Evolutionary conservation across 1,139 yeast genomes (phyloP).

Genomic region (Blastobotrys malaysiensis): DNA sequence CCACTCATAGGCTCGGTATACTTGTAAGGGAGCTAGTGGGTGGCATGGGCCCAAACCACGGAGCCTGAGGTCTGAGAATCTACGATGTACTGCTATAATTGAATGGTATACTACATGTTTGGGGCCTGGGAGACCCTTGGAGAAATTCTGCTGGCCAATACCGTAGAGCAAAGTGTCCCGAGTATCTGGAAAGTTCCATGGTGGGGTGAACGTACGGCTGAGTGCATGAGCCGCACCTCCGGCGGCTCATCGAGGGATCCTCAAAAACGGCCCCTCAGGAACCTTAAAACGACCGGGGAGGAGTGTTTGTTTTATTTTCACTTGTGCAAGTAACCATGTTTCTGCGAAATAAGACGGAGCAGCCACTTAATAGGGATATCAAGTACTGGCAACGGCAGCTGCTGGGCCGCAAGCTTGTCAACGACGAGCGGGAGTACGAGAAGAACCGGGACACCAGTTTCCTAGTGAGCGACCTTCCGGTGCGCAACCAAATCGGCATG

Average conservation of each 20-base stretch:
- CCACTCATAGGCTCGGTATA: too few relatives aligned
- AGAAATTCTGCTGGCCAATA: too few relatives aligned
- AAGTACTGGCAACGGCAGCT: conserved; percentile 93
- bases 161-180: too few relatives aligned
- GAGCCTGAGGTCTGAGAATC: too few relatives aligned
- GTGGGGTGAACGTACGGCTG: too few relatives aligned
- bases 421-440: conserved; percentile 6
- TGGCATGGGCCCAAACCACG: too few relatives aligned
- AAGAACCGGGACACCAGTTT: conserved; percentile 3
- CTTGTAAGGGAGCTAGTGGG: too few relatives aligned
- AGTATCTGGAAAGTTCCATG: too few relatives aligned
- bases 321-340: not conserved
- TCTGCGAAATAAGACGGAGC: conserved; percentile 48
- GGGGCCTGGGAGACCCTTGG: too few relatives aligned
- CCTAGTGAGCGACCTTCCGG: conserved; percentile 5
- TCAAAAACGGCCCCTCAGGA: not conserved
- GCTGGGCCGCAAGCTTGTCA: conserved; percentile 47
- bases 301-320: not conserved
- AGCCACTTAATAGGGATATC: conserved; percentile 75
- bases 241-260: not conserved
- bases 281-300: not conserved
- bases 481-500: conserved; percentile 9
- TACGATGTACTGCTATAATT: too few relatives aligned
- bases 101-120: too few relatives aligned
- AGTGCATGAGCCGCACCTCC: not conserved